Evolutionary conservation across 345 rosid genomes (phyloP), one percentile per base, ranked within the genome.

Genomic region (Mallotus nudiflorus): DNA sequence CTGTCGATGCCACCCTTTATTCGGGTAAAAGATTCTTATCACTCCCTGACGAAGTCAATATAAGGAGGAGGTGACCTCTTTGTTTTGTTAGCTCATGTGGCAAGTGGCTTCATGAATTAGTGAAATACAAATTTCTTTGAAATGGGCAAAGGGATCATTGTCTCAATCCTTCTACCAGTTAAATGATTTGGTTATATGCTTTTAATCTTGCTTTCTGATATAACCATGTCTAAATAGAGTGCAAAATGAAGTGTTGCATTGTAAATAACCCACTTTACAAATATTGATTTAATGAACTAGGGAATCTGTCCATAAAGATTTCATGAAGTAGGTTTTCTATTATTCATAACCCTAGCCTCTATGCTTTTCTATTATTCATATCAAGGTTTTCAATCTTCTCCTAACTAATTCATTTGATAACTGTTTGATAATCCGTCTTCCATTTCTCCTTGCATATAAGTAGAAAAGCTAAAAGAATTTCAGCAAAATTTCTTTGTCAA

Each of bases 1-100:
- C 94, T 5, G 75, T 85, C 49, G 94, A 89, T 71, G 91, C 87
- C 40, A 54, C 56, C 52, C 85, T 85, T 13, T 82, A 82, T 75
- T 89, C 93, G 81, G 93, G 93, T 88, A 72, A 14, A 56, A 39
- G 50, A 62, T 42, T 40, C 35, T 29, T 54, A n/a, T 51, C 62
- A 29, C 48, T 74, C 62, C 42, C 46, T 40, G 19, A 24, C n/a
- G 9, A 11, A 14, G 14, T 31, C 11, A 8, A 11, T 18, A 16
- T 29, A 31, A 25, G 33, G 35, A 0, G 8, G 35, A 55, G 4
- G 37, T 2, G 6, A 1, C 16, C 10, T 28, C n/a, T 56, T 58
- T 8, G 1, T 22, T 31, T 58, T 12, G 3, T 9, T 31, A 40
- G 31, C 9, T 22, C 50, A 22, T 39, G 25, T 14, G 14, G 8